Percentiles rank a stretch among this genome's conserved stretches.
Evolutionary conservation across 2,329 filamentous ascomycete species (phyloP).

Genomic region (Epichloe baconii): DNA sequence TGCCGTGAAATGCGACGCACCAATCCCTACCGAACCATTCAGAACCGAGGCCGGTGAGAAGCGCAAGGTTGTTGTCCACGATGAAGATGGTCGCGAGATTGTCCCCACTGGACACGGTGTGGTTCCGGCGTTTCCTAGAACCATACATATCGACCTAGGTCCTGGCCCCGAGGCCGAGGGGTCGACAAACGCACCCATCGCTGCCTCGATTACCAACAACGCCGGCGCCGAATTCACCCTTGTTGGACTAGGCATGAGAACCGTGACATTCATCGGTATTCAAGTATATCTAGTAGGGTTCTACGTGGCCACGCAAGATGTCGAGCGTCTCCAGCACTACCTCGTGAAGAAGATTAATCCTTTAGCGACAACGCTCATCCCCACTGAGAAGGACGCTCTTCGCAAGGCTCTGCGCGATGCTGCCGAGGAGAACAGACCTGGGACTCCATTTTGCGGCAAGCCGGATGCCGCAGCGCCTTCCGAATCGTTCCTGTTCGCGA

Average conservation of each 20-base stretch:
- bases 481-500: slow-evolving; percentile 82
- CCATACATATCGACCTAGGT: slow-evolving; percentile 45
- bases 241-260: slow-evolving; percentile 75
- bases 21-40: slow-evolving; percentile 31
- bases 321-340: slow-evolving; percentile 65
- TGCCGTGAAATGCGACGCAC: slow-evolving; percentile 29
- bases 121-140: slow-evolving; percentile 68
- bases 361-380: slow-evolving; percentile 68
- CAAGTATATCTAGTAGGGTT: slow-evolving; percentile 92
- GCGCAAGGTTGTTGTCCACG: slow-evolving; percentile 48
- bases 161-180: slow-evolving; percentile 8
- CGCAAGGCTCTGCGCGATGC: slow-evolving; percentile 57
- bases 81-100: slow-evolving; percentile 58
- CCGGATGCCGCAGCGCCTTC: slow-evolving; percentile 62
- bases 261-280: slow-evolving; percentile 78
- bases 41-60: slow-evolving; percentile 34
- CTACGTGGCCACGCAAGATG: slow-evolving; percentile 75
- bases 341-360: slow-evolving; percentile 66
- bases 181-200: slow-evolving; percentile 17
- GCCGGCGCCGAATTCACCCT: slow-evolving; percentile 65
- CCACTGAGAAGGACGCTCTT: slow-evolving; percentile 66
- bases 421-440: slow-evolving; percentile 56
- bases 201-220: slow-evolving; percentile 24
- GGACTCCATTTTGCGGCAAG: slow-evolving; percentile 53
- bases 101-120: slow-evolving; percentile 70